Evolutionary conservation across 176 grass and related monocot species (phyloP).

Genomic region (Pharus latifolius): DNA sequence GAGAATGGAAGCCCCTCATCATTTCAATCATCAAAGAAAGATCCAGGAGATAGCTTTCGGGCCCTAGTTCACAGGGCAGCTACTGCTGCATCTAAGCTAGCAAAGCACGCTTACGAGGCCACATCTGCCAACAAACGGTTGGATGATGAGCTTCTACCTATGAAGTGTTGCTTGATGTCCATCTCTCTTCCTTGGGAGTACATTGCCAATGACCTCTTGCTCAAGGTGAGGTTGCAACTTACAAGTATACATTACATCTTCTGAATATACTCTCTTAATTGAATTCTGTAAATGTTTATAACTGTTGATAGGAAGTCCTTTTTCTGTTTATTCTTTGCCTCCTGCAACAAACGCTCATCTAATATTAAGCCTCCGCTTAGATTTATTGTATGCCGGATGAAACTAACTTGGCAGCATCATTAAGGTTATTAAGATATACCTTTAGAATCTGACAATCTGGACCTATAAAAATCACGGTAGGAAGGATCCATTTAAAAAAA

Average conservation of each 20-base stretch:
- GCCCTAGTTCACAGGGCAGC: constrained; percentile 61
- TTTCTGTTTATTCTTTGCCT: neutral
- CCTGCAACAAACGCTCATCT: neutral
- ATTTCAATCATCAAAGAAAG: constrained; percentile 26
- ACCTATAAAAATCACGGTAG: neutral
- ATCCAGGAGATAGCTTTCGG: constrained; percentile 46
- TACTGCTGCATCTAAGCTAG: constrained; percentile 71
- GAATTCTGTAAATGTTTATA: neutral
- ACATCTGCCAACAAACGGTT: constrained; percentile 32
- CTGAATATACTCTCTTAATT: neutral
- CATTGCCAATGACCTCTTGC: constrained; percentile 68
- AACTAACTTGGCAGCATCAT: neutral
- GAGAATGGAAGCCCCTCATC: constrained; percentile 1
- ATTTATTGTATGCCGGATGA: neutral
- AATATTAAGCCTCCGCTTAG: neutral
- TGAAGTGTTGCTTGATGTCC: constrained; percentile 90
- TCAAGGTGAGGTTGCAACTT: constrained; percentile 70
- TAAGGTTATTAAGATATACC: neutral
- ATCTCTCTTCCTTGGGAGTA: constrained; percentile 92
- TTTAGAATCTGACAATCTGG: neutral
- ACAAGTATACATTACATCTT: neutral
- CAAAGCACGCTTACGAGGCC: constrained; percentile 56
- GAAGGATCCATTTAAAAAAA: too few species aligned
- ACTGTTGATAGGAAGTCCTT: neutral
- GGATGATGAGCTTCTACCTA: constrained; percentile 60